Base-by-base conservation (phyloP, 2,329 filamentous ascomycete genomes). In the Paraconiothyrium sp. region DNA sequence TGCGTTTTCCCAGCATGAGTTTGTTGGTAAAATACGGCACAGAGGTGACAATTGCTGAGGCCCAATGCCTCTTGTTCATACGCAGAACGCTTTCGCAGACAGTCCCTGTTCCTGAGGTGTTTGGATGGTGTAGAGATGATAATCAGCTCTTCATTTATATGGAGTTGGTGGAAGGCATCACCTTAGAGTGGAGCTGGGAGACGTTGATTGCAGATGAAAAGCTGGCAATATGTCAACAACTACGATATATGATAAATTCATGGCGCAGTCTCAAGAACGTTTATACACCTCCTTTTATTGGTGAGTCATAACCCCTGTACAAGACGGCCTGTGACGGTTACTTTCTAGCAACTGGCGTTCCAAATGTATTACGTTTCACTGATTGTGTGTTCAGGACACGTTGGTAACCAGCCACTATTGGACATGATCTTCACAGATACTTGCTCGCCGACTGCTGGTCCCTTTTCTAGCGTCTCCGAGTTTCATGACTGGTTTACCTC, bases 401-500 rank as follows among this genome's bases (percentile, higher is more conserved):
- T 67, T 60, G 59, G 58, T 34, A 61, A 57, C 43, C 54, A 65
- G 35, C 66, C 64, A 4, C 61, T 70, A 8, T 57, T 64, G 24
- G 67, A 70, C 54, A 50, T 64, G 10, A 58, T 67, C 37, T 67
- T 68, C 35, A 64, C 58, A 48, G 30, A 55, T 48, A 61, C 24
- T 32, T 37, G 30, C 39, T 60, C 59, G 56, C 55, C 57, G 55
- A 50, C 59, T 43, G 63, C 62, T 16, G 64, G 69, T 13, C 69
- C 69, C 10, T 71, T 71, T 54, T 7, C 39, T 5, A 65, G 54
- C 58, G 66, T 66, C 7, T 52, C 56, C 34, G 49, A 47, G 6
- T 72, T 72, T 52, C 69, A 70, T 51, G 65, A 70, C 55, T 70
- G 67, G 67, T 64, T 67, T 50, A 65, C 63, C n/a, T 39, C 57